Conservation (phyloP, 306 rosid genomes). For the Parietaria judaica region DNA sequence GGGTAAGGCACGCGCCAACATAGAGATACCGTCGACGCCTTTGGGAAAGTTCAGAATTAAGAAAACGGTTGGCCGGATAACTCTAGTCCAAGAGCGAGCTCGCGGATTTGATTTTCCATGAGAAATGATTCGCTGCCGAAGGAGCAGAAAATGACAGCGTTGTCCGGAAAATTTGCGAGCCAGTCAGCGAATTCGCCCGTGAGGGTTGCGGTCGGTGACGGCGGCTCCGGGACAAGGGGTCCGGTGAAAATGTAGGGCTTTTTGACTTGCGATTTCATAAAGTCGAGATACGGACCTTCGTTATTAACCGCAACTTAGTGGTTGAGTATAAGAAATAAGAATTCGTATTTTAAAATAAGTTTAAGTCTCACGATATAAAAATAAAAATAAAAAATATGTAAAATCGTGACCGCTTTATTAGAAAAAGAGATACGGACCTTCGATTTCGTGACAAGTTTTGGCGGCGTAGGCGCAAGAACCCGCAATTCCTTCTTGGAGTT, state of each 20-base stretch:
- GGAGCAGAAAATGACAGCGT: constrained; percentile 35
- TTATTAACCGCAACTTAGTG: too few species aligned
- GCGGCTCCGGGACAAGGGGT: constrained; percentile 37
- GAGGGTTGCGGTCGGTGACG: constrained; percentile 4
- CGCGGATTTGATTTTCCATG: constrained; percentile 29
- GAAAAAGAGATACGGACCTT: too few species aligned
- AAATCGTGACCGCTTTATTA: too few species aligned
- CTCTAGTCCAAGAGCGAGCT: constrained; percentile 37
- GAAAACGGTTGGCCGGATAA: constrained; percentile 35
- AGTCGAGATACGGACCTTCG: constrained; percentile 36
- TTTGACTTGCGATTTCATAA: constrained; percentile 16
- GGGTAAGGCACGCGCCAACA: constrained; percentile 26
- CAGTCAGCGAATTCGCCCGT: constrained; percentile 31
- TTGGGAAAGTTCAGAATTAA: constrained; percentile 37
- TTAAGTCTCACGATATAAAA: too few species aligned
- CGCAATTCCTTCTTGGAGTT: constrained; percentile 17
- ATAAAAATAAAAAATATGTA: too few species aligned
- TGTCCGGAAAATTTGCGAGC: constrained; percentile 22
- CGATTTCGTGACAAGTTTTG: constrained; percentile 34
- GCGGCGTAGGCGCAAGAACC: constrained; percentile 21
- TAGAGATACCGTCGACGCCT: constrained; percentile 1
- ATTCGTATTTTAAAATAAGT: too few species aligned
- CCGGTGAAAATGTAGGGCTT: constrained; percentile 28
- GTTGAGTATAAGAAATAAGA: too few species aligned
- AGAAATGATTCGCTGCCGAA: constrained; percentile 55